phyloP scores from a whole-genome alignment of 176 grass and related monocot species.

The Themeda triandra region DNA sequence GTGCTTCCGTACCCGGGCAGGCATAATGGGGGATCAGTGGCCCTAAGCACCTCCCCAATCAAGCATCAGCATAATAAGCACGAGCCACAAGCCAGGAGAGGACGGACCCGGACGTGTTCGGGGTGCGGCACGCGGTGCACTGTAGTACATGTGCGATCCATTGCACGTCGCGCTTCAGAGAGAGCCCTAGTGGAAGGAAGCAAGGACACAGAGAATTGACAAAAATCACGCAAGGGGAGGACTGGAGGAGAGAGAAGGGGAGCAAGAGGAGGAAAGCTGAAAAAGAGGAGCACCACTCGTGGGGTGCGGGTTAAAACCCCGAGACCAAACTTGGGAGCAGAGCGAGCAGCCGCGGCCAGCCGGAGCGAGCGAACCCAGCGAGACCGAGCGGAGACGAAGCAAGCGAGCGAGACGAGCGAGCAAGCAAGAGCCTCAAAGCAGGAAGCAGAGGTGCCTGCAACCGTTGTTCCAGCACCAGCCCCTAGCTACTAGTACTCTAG shows the following conservation, averaged over 20 bases:
- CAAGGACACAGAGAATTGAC: slow-evolving; percentile 18
- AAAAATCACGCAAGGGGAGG: slow-evolving; percentile 10
- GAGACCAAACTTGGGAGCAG: slow-evolving; percentile 39
- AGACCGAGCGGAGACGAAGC: no score
- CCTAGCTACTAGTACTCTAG: no score
- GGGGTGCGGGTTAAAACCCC: slow-evolving; percentile 69
- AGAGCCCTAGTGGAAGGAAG: background rate
- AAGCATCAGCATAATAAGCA: background rate
- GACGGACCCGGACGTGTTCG: background rate
- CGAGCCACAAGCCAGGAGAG: background rate
- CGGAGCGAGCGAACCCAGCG: background rate
- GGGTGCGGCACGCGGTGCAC: background rate
- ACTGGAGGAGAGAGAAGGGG: background rate
- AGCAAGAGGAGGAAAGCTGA: background rate
- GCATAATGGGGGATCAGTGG: background rate
- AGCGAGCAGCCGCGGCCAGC: background rate
- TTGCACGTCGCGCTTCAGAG: background rate
- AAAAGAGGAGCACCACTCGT: slow-evolving; percentile 53
- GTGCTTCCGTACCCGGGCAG: no score
- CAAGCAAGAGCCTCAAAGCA: background rate
- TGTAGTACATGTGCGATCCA: background rate
- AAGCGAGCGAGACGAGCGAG: background rate
- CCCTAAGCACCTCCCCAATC: background rate
- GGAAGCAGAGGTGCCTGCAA: no score
- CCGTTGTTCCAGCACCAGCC: no score